Evolutionary conservation across 306 rosid species (phyloP), one percentile per base, ranked within the genome.

Genomic region (Elaeagnus macrophylla): DNA sequence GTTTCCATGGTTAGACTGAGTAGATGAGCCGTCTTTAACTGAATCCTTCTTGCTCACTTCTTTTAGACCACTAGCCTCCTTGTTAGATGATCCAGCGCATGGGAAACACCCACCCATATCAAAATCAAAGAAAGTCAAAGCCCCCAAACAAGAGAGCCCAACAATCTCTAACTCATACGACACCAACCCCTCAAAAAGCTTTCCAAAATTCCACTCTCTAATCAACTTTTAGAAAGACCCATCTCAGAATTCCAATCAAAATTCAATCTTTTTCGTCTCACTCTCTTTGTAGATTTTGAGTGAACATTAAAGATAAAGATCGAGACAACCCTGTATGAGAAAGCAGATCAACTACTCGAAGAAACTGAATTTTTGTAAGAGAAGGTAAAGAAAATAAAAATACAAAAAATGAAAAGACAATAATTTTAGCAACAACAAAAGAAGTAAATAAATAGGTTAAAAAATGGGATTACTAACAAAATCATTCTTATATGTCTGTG

Each of bases 101-200:
- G 96, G 97, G 71, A 91, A 86, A 73, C 99, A 91, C 74, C 95
- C 87, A 84, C 96, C 95, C 96, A 91, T 91, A 75, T 82, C 86
- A 82, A 84, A 57, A 64, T 82, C 68, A 66, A 54, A 77, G 38
- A 65, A 67, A 86, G 74, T 76, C 75, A 80, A 69, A 75, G 64
- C 61, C 83, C 62, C 75, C 71, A 70, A 54, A 55, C 70, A 68
- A 41, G 32, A 25, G 32, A 66, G 62, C 71, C 76, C 78, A 66
- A 40, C 48, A 48, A 70, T 51, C 50, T 64, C 48, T 51, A 68
- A 42, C 72, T 72, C 74, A 67, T 60, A 70, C 71, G 66, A 57
- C 32, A 52, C 57, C 59, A 19, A 42, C 37, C 48, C 36, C 57
- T 50, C 50, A 50, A 67, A 65, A 56, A 39, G 36, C 49, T 19